These are phyloP conservation scores for Amaranthus hypochondriacus DNA, from an alignment of 148 eudicot genomes.

Conservation along the genomic window DNA sequence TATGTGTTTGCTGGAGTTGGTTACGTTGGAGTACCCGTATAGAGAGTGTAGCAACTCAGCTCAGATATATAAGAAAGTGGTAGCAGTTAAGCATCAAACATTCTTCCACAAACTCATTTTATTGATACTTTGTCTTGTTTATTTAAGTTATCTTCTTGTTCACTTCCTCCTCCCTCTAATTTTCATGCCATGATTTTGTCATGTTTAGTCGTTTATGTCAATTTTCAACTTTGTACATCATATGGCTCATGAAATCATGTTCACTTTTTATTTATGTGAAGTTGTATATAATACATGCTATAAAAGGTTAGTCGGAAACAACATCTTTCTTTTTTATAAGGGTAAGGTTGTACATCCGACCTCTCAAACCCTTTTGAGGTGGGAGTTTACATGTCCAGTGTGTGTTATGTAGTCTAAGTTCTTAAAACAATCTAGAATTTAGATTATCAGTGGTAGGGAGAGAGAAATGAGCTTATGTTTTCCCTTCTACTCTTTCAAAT, in stretches of 20 bases:
- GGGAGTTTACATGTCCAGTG: neutral
- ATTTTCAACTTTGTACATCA: no score
- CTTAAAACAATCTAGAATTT: neutral
- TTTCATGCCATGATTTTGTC: neutral
- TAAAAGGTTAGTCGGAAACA: no score
- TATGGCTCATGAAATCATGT: no score
- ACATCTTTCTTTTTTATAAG: no score
- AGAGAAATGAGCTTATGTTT: no score
- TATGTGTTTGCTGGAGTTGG: slow-evolving; percentile 91
- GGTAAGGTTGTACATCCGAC: no score
- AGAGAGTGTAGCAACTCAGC: slow-evolving; percentile 90
- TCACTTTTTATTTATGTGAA: no score
- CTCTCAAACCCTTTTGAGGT: no score
- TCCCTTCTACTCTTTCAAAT: no score
- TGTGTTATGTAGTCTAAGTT: neutral
- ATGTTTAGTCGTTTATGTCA: no score
- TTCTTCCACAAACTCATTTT: neutral
- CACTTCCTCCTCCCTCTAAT: neutral
- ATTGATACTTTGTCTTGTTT: neutral
- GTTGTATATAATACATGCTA: no score
- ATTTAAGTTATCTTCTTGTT: neutral
- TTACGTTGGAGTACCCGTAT: slow-evolving; percentile 95
- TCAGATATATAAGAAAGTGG: slow-evolving; percentile 95
- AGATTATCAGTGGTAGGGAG: neutral
- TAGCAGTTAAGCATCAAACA: slow-evolving; percentile 55